Conservation (phyloP, 2,329 filamentous ascomycete species). For the Torrubiella hemipterigena region DNA sequence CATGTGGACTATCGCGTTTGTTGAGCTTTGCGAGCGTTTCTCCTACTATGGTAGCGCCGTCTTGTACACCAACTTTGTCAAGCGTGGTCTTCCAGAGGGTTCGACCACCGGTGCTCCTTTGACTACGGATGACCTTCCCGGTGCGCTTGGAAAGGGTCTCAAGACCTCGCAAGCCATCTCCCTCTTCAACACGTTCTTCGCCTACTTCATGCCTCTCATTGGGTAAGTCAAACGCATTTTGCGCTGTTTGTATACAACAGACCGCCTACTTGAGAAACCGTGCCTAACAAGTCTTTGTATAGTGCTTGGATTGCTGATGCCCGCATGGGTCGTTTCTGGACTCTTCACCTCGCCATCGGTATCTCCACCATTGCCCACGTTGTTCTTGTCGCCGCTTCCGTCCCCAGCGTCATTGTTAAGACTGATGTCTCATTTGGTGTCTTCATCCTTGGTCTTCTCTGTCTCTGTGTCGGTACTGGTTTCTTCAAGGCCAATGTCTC, state of each 20-base stretch:
- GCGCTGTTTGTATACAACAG: too few species aligned
- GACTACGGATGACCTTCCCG: slow-evolving; percentile 21
- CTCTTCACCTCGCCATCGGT: slow-evolving; percentile 55
- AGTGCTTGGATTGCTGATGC: slow-evolving; percentile 52
- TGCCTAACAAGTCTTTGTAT: background rate
- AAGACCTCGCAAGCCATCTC: slow-evolving; percentile 36
- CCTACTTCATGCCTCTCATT: slow-evolving; percentile 45
- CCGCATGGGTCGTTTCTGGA: slow-evolving; percentile 61
- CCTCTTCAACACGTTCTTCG: slow-evolving; percentile 49
- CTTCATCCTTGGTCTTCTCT: slow-evolving; percentile 53
- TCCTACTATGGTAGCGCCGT: slow-evolving; percentile 64
- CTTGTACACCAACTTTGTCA: slow-evolving; percentile 49
- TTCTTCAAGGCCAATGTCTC: slow-evolving; percentile 76
- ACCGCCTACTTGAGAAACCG: too few species aligned
- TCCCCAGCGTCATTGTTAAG: slow-evolving; percentile 49
- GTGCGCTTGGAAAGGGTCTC: slow-evolving; percentile 47
- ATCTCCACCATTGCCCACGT: slow-evolving; percentile 55
- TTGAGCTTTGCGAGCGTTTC: slow-evolving; percentile 66
- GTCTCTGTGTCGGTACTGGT: slow-evolving; percentile 53
- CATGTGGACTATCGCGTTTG: slow-evolving; percentile 58
- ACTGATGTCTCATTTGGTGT: slow-evolving; percentile 46
- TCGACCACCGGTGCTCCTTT: slow-evolving; percentile 40
- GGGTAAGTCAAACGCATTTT: slow-evolving; percentile 33
- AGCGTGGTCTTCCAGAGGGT: slow-evolving; percentile 37
- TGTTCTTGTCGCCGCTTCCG: slow-evolving; percentile 52